A percentile compares a stretch with the other conserved stretches of the same genome.
These are phyloP conservation scores for Penicillium italicum DNA, from an alignment of 2,329 filamentous ascomycete genomes.

Conservation along the genomic window DNA sequence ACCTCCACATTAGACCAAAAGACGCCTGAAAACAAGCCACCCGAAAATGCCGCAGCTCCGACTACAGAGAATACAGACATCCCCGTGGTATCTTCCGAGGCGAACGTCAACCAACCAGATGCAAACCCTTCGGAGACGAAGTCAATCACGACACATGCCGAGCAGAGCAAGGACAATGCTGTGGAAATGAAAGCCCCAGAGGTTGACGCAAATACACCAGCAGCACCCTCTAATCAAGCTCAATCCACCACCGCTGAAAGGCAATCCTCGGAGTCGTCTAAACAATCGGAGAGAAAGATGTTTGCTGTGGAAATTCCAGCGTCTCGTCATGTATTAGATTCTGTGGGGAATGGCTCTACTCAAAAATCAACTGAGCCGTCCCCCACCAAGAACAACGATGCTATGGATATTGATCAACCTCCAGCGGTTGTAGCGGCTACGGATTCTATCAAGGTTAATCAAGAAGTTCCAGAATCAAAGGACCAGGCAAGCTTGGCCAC, in stretches of 20 bases:
- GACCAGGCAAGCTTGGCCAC: background rate
- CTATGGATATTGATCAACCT: constrained; percentile 19
- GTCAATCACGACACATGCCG: background rate
- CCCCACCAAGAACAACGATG: constrained; percentile 2
- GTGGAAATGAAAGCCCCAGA: background rate
- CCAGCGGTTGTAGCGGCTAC: background rate
- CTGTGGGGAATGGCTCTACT: background rate
- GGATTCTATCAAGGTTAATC: background rate
- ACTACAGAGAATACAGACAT: background rate
- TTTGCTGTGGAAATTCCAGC: constrained; percentile 6
- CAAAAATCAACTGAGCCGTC: background rate
- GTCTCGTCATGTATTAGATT: background rate
- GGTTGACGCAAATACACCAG: background rate
- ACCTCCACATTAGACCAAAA: constrained; percentile 4
- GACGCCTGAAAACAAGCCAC: background rate
- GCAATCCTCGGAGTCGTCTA: background rate
- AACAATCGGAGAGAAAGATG: background rate
- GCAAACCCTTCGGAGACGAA: background rate
- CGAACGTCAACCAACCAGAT: background rate
- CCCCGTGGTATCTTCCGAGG: background rate
- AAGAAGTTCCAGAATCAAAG: background rate
- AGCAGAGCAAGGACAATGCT: background rate
- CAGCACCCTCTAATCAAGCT: background rate
- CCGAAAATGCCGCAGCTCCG: background rate
- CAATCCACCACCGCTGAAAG: background rate